These are phyloP conservation scores for Backusella westeae DNA, from an alignment of 192 early-diverging fungal genomes.

Conservation along the genomic window DNA sequence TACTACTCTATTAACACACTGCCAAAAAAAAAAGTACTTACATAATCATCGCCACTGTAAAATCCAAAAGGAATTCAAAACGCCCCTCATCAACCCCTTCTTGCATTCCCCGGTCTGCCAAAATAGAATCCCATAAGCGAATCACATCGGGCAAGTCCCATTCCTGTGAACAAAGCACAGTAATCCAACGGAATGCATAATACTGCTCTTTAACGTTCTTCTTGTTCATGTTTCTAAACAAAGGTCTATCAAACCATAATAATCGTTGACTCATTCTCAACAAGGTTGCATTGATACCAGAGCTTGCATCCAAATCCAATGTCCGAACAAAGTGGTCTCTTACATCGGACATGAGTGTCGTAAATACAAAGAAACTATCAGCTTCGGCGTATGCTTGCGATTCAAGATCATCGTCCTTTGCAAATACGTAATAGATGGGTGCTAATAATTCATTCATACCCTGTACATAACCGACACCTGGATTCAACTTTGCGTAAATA, in stretches of 20 bases:
- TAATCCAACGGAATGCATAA: slow-evolving; percentile 80
- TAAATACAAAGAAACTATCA: slow-evolving; percentile 76
- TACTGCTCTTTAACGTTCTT: slow-evolving; percentile 66
- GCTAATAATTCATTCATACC: slow-evolving; percentile 86
- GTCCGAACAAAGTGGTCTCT: slow-evolving; percentile 77
- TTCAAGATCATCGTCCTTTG: slow-evolving; percentile 37
- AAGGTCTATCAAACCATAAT: slow-evolving; percentile 46
- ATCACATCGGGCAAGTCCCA: slow-evolving; percentile 75
- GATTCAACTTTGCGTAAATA: slow-evolving; percentile 76
- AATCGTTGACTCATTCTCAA: slow-evolving; percentile 52
- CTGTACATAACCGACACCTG: slow-evolving; percentile 80
- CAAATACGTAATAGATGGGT: slow-evolving; percentile 76
- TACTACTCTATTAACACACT: neutral
- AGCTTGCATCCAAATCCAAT: slow-evolving; percentile 57
- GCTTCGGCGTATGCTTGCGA: slow-evolving; percentile 68
- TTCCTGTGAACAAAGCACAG: slow-evolving; percentile 72
- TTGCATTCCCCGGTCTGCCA: slow-evolving; percentile 58
- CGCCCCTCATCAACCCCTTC: slow-evolving; percentile 35
- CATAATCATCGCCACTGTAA: slow-evolving; percentile 70
- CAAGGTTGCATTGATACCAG: slow-evolving; percentile 60
- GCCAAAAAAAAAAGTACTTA: slow-evolving; percentile 29
- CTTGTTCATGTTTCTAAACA: slow-evolving; percentile 54
- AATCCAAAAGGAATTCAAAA: slow-evolving; percentile 72
- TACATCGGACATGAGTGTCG: slow-evolving; percentile 62
- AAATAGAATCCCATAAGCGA: slow-evolving; percentile 74